Evolutionary conservation across 176 grass and related monocot species (phyloP).

Genomic region (Cenchrus fungigraminus): DNA sequence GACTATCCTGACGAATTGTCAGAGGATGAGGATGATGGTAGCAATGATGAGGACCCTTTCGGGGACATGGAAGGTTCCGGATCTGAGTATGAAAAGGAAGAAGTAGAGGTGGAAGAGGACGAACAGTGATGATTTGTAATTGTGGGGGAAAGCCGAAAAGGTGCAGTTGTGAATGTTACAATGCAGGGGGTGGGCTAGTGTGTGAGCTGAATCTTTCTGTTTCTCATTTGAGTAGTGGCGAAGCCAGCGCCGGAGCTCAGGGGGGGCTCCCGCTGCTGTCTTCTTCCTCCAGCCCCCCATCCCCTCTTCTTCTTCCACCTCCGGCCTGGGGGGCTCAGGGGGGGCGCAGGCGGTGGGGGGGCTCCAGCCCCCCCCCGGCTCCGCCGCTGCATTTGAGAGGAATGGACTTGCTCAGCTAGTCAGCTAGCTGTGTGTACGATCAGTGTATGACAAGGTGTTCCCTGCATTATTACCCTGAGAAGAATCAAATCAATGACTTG

Average conservation of each 20-base stretch:
- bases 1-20: slow-evolving; percentile 82
- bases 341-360: too few species aligned
- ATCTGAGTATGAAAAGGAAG: slow-evolving; percentile 50
- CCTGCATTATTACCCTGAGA: neutral
- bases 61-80: slow-evolving; percentile 44
- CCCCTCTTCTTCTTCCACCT: too few species aligned
- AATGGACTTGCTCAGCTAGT: neutral
- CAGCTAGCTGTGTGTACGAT: too few species aligned
- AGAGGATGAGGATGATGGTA: slow-evolving; percentile 38
- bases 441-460: too few species aligned
- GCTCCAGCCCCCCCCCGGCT: too few species aligned
- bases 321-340: too few species aligned
- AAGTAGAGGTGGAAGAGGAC: slow-evolving; percentile 48
- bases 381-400: too few species aligned
- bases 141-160: neutral
- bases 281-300: too few species aligned
- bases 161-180: neutral
- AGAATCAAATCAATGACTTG: neutral
- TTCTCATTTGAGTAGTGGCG: neutral
- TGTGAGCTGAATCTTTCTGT: neutral
- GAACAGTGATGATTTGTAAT: neutral
- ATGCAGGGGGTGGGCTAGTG: too few species aligned
- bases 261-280: too few species aligned
- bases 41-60: slow-evolving; percentile 45
- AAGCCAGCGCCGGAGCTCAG: too few species aligned